Conservation (phyloP, 768 basidiomycete species). For the Dacryopinax primogenitus region DNA sequence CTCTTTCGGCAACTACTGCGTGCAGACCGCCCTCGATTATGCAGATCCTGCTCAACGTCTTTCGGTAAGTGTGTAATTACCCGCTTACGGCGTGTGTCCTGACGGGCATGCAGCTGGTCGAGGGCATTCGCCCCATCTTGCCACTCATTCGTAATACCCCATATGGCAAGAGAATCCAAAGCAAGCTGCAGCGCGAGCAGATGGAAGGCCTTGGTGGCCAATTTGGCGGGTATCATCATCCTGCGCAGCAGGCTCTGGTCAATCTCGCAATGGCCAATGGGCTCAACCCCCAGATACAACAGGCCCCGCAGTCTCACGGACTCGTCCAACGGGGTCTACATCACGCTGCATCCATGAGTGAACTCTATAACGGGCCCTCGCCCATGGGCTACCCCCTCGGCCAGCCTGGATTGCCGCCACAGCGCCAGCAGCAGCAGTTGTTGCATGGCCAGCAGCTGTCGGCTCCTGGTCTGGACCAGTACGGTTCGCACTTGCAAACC, state of each 20-base stretch:
- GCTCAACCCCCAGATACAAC: neutral
- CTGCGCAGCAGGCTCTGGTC: neutral
- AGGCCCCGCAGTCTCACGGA: neutral
- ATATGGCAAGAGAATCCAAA: conserved; percentile 98
- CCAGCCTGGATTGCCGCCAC: neutral
- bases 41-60: conserved; percentile 84
- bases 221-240: neutral
- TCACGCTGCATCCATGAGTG: neutral
- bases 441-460: neutral
- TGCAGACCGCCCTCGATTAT: conserved; percentile 96
- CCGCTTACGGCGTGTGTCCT: neutral
- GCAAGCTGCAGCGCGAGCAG: conserved; percentile 92
- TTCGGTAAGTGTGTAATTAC: conserved; percentile 35
- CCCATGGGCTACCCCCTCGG: neutral
- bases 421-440: neutral
- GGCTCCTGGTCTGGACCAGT: neutral
- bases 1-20: conserved; percentile 93
- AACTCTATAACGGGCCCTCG: neutral
- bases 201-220: conserved; percentile 36
- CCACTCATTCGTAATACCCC: conserved; percentile 98
- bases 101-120: conserved; percentile 47
- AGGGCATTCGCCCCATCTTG: conserved; percentile 95
- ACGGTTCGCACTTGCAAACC: neutral
- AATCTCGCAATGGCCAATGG: neutral
- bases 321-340: neutral